A percentile compares a stretch with the other conserved stretches of the same genome.
Conservation (phyloP, 768 basidiomycete species). For the Gelatoporia subvermispora region DNA sequence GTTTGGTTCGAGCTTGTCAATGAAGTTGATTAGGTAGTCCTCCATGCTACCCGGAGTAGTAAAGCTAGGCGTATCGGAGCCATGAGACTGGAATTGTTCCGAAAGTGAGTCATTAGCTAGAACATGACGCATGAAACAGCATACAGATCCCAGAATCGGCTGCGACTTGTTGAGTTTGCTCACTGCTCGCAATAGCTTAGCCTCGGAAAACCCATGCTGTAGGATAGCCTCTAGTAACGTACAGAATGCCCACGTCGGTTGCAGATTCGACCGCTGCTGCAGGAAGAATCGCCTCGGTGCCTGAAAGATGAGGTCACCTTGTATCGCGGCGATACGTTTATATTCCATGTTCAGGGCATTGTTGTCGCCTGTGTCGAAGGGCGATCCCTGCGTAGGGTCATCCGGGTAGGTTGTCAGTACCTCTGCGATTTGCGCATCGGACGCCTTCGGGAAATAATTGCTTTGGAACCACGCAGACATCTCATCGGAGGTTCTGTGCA, state of each 20-base stretch:
- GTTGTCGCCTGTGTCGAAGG: constrained; percentile 17
- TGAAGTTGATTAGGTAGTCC: constrained; percentile 40
- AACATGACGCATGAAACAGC: too few species aligned
- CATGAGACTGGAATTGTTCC: constrained; percentile 31
- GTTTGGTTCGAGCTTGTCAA: constrained; percentile 23
- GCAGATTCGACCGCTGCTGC: constrained; percentile 30
- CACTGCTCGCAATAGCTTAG: too few species aligned
- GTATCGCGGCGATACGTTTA: constrained; percentile 31
- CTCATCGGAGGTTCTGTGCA: too few species aligned
- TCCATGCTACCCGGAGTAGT: constrained; percentile 38
- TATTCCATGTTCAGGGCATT: constrained; percentile 35
- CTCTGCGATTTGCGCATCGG: constrained; percentile 2
- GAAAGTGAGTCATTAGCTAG: background rate
- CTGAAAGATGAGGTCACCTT: constrained; percentile 33
- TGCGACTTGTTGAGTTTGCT: too few species aligned
- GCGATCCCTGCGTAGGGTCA: constrained; percentile 14
- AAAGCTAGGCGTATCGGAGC: constrained; percentile 36
- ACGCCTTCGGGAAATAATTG: constrained; percentile 12
- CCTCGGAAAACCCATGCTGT: background rate
- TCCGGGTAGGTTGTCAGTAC: constrained; percentile 17
- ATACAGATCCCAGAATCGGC: too few species aligned
- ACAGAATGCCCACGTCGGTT: constrained; percentile 41
- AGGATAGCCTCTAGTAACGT: background rate
- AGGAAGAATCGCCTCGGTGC: constrained; percentile 34
- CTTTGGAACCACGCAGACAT: too few species aligned